Conservation (phyloP, 176 grass and related monocot species). For the Raddia guianensis region DNA sequence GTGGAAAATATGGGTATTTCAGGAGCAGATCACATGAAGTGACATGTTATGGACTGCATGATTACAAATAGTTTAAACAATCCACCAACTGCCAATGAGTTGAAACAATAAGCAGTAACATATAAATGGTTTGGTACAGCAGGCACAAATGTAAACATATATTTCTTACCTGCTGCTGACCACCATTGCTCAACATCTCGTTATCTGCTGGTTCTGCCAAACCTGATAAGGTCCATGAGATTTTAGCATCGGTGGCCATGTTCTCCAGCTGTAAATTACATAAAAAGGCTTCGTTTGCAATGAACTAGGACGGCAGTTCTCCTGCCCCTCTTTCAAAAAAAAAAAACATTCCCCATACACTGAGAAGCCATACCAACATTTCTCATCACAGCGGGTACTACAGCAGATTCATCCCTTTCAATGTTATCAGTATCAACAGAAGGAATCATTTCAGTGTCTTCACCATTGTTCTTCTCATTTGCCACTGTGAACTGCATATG, state of each 20-base stretch:
- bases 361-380: slow-evolving; percentile 37
- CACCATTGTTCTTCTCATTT: slow-evolving; percentile 18
- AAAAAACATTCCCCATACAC: slow-evolving; percentile 31
- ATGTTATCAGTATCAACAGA: slow-evolving; percentile 45
- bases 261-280: slow-evolving; percentile 41
- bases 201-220: slow-evolving; percentile 25
- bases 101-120: too few species aligned
- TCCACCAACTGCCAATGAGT: too few species aligned
- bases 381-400: slow-evolving; percentile 38
- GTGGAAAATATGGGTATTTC: too few species aligned
- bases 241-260: slow-evolving; percentile 27
- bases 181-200: slow-evolving; percentile 39
- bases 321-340: too few species aligned
- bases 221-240: slow-evolving; percentile 21
- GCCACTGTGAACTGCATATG: slow-evolving; percentile 37
- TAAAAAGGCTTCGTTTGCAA: slow-evolving; percentile 29
- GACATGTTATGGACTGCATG: too few species aligned
- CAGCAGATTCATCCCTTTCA: slow-evolving; percentile 39
- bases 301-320: too few species aligned
- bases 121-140: not conserved
- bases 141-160: slow-evolving; percentile 23
- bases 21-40: too few species aligned
- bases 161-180: slow-evolving; percentile 40
- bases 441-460: slow-evolving; percentile 52
- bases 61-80: too few species aligned